Base-by-base conservation (phyloP, 768 basidiomycete genomes). In the Leucocoprinus leucothites region DNA sequence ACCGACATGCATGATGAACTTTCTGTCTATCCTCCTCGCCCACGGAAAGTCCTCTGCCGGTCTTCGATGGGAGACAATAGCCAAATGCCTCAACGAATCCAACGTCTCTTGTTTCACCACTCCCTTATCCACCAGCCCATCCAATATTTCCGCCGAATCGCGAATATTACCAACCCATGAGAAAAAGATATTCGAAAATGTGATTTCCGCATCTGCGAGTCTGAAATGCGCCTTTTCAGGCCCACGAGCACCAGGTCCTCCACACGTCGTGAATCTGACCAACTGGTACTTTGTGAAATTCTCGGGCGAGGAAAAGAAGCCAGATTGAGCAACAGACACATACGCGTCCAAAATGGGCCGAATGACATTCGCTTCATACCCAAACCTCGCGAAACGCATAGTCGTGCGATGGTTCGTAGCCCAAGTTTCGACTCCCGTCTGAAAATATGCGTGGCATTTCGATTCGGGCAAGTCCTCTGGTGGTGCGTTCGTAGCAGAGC, bases 1-100 rank as follows among this genome's bases (percentile, higher is more conserved):
- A 0, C 96, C 97, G 38, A 99, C 93, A 63, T 99, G 96, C 77
- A 98, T 86, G 67, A 95, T 87, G 61, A 98, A 74, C 61, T 86
- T 91, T 18, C 95, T 81, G 16, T 76, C 78, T 59, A 85, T 71
- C 9, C 67, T 63, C 9, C 96, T 84, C 0, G 93, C 84, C 8
- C 50, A 16, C 0, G 72, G 64, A 61, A 66, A 85, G 9, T 71
- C 64, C 56, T 85, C 84, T 0, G 77, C 78, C 0, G 80, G 80
- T 19, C 47, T 35, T 1, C 54, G 38, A 16, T 34, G n/a, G 4
- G 47, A 38, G 2, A 43, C 54, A 3, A 31, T 6, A 22, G 48
- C 54, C 8, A 56, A 6, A 31, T 48, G 31, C 3, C 54, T 34
- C 24, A 56, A 21, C 4, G 47, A 1, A 8, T n/a, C 41, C 13